Evolutionary conservation across 192 early-diverging fungal species (phyloP), one percentile per base, ranked within the genome.

Genomic region (Coemansia sp.): DNA sequence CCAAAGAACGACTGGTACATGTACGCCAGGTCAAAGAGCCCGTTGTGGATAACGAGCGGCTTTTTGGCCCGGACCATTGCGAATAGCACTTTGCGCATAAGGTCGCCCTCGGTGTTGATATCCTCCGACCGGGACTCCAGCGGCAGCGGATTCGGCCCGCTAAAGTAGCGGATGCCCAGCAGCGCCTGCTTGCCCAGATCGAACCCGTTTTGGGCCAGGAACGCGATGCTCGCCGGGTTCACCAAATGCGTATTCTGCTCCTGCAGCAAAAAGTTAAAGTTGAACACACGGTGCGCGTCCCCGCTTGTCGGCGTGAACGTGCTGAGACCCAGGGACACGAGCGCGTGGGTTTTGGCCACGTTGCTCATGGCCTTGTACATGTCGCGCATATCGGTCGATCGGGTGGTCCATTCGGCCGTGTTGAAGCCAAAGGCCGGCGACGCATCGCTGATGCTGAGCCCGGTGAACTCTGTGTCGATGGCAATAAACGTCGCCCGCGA

Each of bases 381-480:
- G 11, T 92, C 87, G 54, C 89, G 83, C 60, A 98, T 90, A 59
- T 98, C 85, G 45, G 71, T 87, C 1, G 79, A 63, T 14, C 74
- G 51, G 2, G 71, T 80, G 16, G 59, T 54, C 77, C 71, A 80
- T 28, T 72, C 66, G 22, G 54, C 35, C 30, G 62, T 68, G 51
- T 68, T 69, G 52, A 80, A 48, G 44, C 61, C 54, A 6, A 63
- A 73, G 1, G 54, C 51, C 7, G 49, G 50, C 24, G 64, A 70
- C 5, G 65, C 58, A 32, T 66, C 57, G 75, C 69, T 58, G 21
- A 62, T 27, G 35, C 87, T 87, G 1, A 94, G 83, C 8, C 95
- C 95, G 8, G 91, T 91, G 64, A 98, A 95, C 64, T 98, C 95
- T 4, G 90, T 89, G 67, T 98, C 95, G 30, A 98, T 70, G 5